These are phyloP conservation scores for Neurospora sp. DNA, from an alignment of 495 filamentous ascomycete species.

Conservation along the genomic window DNA sequence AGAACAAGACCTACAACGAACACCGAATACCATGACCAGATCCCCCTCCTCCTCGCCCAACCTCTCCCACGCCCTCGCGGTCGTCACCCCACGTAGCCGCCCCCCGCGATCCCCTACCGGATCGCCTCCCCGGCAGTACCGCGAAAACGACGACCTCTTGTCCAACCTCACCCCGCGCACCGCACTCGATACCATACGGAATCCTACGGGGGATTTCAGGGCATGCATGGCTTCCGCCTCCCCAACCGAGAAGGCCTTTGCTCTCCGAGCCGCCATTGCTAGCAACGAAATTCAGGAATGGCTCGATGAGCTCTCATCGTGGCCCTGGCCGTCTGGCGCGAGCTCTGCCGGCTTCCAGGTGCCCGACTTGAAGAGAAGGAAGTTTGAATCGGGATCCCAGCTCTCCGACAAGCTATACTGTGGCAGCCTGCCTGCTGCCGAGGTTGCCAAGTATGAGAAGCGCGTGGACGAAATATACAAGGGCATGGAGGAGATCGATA, in stretches of 20 bases:
- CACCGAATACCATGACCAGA: slow-evolving; percentile 20
- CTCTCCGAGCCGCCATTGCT: slow-evolving; percentile 61
- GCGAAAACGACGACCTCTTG: slow-evolving; percentile 33
- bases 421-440: slow-evolving; percentile 54
- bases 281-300: slow-evolving; percentile 66
- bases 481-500: slow-evolving; percentile 66
- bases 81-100: slow-evolving; percentile 10
- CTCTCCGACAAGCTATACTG: slow-evolving; percentile 41
- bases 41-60: slow-evolving; percentile 9
- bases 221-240: slow-evolving; percentile 58
- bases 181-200: slow-evolving; percentile 33
- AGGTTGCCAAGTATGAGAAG: slow-evolving; percentile 56
- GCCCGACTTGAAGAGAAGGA: slow-evolving; percentile 34
- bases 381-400: background rate
- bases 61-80: slow-evolving; percentile 12
- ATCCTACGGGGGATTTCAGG: slow-evolving; percentile 46
- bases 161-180: slow-evolving; percentile 30
- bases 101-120: slow-evolving; percentile 20
- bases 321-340: slow-evolving; percentile 59
- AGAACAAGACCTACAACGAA: background rate
- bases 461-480: slow-evolving; percentile 69
- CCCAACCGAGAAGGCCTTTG: slow-evolving; percentile 57
- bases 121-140: slow-evolving; percentile 27
- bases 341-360: slow-evolving; percentile 46
- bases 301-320: slow-evolving; percentile 64